These are phyloP conservation scores for Beauveria sp. DNA, from an alignment of 2,329 filamentous ascomycete species.

Conservation along the genomic window DNA sequence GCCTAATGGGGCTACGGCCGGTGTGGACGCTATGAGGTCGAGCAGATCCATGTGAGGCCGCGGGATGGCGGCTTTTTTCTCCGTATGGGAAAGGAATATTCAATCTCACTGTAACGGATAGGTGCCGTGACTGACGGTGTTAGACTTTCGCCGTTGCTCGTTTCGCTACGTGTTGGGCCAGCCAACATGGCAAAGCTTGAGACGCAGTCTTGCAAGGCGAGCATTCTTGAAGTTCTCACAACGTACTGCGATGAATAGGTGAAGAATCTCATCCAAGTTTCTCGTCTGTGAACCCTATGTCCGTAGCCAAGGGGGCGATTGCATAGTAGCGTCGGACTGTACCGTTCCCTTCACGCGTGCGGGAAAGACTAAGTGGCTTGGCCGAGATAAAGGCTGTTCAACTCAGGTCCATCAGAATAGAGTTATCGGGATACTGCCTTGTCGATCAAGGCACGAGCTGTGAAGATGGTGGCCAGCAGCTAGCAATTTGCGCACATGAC, in stretches of 20 bases:
- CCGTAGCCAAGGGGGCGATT: background rate
- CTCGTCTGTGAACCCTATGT: background rate
- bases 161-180: background rate
- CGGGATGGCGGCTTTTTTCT: background rate
- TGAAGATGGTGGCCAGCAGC: background rate
- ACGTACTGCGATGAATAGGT: background rate
- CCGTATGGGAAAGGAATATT: background rate
- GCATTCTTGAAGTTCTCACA: background rate
- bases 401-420: background rate
- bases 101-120: no score
- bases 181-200: background rate
- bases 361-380: background rate
- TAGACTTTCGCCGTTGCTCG: background rate
- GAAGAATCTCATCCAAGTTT: no score
- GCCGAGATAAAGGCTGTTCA: background rate
- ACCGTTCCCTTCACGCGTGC: background rate
- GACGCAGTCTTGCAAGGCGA: background rate
- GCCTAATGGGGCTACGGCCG: background rate
- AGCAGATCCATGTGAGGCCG: background rate
- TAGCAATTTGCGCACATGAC: background rate
- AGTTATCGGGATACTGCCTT: background rate
- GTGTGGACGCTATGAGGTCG: background rate
- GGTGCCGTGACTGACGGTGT: no score
- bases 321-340: background rate
- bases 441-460: background rate